A percentile compares a stretch with the other conserved stretches of the same genome.
phyloP scores from a whole-genome alignment of 768 basidiomycete genomes.

The Sistotremastrum suecicum region DNA sequence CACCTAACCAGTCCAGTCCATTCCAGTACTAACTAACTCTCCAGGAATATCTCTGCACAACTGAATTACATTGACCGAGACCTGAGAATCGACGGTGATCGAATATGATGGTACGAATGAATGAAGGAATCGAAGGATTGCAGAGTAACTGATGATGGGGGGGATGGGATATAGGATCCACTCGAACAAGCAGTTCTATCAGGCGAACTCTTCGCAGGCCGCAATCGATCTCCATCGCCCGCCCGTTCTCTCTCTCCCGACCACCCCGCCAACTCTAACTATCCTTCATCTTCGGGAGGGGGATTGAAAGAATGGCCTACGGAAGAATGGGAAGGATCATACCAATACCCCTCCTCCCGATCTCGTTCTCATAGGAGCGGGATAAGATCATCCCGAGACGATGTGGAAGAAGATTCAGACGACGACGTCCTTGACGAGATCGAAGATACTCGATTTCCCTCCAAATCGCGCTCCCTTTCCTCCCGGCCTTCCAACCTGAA shows the following conservation, averaged over 20 bases:
- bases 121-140: neutral
- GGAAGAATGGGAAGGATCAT: no score
- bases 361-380: no score
- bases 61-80: no score
- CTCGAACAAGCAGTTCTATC: slow-evolving; percentile 67
- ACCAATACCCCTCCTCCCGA: no score
- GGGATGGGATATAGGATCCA: neutral
- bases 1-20: no score
- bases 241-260: slow-evolving; percentile 45
- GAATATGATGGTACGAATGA: neutral
- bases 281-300: neutral
- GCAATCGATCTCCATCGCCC: slow-evolving; percentile 46
- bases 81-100: no score
- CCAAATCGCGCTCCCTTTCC: slow-evolving; percentile 8
- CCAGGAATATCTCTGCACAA: no score
- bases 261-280: slow-evolving; percentile 19
- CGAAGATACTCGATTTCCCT: slow-evolving; percentile 24
- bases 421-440: slow-evolving; percentile 29
- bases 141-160: neutral
- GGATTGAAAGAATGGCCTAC: slow-evolving; percentile 1
- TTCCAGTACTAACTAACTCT: no score
- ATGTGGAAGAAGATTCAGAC: slow-evolving; percentile 26
- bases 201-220: slow-evolving; percentile 53
- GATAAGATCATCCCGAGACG: slow-evolving; percentile 43
- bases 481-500: slow-evolving; percentile 3